Evolutionary conservation across 2,329 filamentous ascomycete species (phyloP), one percentile per base, ranked within the genome.

Genomic region (Verticillium klebahnii): DNA sequence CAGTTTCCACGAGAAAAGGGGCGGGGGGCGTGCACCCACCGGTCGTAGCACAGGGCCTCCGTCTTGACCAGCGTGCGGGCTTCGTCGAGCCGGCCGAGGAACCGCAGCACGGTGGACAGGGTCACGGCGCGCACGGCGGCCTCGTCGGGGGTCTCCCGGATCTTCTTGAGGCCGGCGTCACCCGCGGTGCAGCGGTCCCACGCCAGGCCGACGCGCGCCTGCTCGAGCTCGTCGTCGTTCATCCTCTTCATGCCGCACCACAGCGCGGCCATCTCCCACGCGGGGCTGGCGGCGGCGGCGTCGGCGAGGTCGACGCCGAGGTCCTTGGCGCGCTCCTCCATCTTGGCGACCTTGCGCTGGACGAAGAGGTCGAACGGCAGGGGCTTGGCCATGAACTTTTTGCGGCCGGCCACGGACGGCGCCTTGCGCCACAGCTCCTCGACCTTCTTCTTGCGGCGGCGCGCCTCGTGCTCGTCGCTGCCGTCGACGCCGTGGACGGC

Each of bases 241-340:
- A 97, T 96, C 60, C 92, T 87, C 75, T 91, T 94, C 68, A 86
- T 87, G 0, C 93, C 94, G 70, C 92, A 93, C 93, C 93, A 98
- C 69, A 98, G 87, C 73, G 94, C 96, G 14, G 90, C 88, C 90
- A 98, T 96, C 78, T 98, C 95, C 69, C 93, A 86, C 0, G 92
- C 80, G 0, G 95, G 95, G 63, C 88, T 90, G 3, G 91, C 82
- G 0, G 93, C 93, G 9, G 96, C 82, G 0, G 90, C 93, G 68
- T 98, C 94, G 1, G 90, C 84, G 3, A 97, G 79, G 57, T 89
- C 84, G 36, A 92, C 76, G 2, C 83, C 80, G 74, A 88, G 84
- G 56, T 84, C 80, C 70, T 88, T 89, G 4, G 90, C 87, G 25
- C 92, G 83, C 34, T 87, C 86, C 69, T 96, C 89, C 93, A 93